Evolutionary conservation across 345 rosid species (phyloP), one percentile per base, ranked within the genome.

Genomic region (Brassica cretica): DNA sequence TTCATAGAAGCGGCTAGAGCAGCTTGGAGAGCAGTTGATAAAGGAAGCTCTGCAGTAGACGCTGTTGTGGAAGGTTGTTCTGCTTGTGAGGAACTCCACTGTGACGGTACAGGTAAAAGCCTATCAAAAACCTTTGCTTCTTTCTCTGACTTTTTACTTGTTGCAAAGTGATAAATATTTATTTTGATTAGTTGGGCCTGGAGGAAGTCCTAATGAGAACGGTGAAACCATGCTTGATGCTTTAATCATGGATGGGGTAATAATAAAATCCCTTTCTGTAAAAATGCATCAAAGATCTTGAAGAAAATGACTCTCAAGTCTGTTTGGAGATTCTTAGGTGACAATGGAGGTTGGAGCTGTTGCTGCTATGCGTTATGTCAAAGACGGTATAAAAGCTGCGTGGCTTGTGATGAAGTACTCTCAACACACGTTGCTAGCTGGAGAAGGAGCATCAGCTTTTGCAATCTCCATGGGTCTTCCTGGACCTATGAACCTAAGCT

Each of bases 261-360:
- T 30, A 39, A 39, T 39, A 8, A 39, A 35, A 39, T 11, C 12
- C 46, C 12, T 41, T 4, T 46, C 6, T 16, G 15, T 19, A 8
- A 14, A 14, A 56, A 10, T 32, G 14, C 35, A 9, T 72, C 67
- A 39, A 32, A 65, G 5, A 41, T 55, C 16, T 64, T 6, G 44
- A 64, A 63, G 55, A 70, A 41, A 41, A n/a, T 70, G 72, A 75
- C 37, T 79, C 49, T 49, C 21, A 67, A 71, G 27, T 65, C 8
- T 21, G 29, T 25, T 25, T 41, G 4, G 2, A 53, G 16, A 49
- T 49, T 79, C 78, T 6, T 88, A 92, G 98, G 93, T 86, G 53
- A 94, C 97, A 3, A 94, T 94, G 98, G 98, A 92, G 86, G 97
- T 89, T 69, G 98, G 98, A 80, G 98, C 98, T 67, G 93, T 94